phyloP scores from a whole-genome alignment of 371 early-diverging fungal species.

The Mortierella sp. region DNA sequence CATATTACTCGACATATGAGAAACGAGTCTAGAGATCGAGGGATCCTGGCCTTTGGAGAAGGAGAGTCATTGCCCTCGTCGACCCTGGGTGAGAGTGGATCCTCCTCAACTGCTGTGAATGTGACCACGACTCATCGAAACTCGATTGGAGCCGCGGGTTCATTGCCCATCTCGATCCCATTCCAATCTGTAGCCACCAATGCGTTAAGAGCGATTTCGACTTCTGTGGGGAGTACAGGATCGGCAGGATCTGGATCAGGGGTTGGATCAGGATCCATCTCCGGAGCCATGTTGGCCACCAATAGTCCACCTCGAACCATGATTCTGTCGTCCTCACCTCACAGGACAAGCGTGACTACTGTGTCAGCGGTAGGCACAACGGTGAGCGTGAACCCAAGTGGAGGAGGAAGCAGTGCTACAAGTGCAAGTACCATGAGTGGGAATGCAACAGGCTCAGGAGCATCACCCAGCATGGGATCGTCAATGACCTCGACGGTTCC shows the following conservation, averaged over 20 bases:
- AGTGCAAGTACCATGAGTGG: neutral
- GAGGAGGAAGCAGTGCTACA: constrained; percentile 4
- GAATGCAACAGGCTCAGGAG: constrained; percentile 8
- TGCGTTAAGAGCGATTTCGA: constrained; percentile 45
- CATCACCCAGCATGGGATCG: constrained; percentile 27
- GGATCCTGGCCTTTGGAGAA: too few species aligned
- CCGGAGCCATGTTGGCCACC: constrained; percentile 7
- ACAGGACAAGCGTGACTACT: constrained; percentile 34
- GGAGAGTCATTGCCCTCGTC: too few species aligned
- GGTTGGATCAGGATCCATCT: neutral
- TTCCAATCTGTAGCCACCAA: constrained; percentile 46
- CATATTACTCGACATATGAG: too few species aligned
- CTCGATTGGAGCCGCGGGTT: constrained; percentile 17
- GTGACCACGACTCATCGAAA: constrained; percentile 14
- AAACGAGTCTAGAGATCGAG: too few species aligned
- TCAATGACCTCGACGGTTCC: constrained; percentile 23
- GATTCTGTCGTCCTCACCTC: constrained; percentile 45
- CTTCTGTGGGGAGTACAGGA: constrained; percentile 52
- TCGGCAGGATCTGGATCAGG: constrained; percentile 26
- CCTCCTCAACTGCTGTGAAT: too few species aligned
- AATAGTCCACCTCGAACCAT: constrained; percentile 49
- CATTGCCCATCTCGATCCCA: constrained; percentile 44
- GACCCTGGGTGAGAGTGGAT: too few species aligned
- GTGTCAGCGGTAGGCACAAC: constrained; percentile 47
- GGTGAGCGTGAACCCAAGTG: constrained; percentile 21